These are phyloP conservation scores for Fusarium avenaceum DNA, from an alignment of 2,329 filamentous ascomycete species.

Conservation along the genomic window DNA sequence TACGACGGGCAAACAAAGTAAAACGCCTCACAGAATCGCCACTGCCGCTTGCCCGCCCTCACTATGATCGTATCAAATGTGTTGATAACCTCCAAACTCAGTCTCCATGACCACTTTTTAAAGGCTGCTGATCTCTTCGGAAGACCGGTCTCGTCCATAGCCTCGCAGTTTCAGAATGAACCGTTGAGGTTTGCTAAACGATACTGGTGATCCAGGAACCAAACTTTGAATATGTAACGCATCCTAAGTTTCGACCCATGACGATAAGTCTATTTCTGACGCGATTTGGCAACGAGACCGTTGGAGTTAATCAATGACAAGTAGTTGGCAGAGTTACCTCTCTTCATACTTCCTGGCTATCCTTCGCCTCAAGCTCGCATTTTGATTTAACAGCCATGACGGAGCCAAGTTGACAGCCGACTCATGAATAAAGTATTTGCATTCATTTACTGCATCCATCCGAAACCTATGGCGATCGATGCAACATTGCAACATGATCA, in stretches of 20 bases:
- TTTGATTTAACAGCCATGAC: background rate
- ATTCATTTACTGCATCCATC: background rate
- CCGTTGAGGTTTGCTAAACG: slow-evolving; percentile 27
- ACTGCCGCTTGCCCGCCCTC: background rate
- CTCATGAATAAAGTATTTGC: background rate
- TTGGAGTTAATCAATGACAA: background rate
- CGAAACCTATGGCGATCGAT: background rate
- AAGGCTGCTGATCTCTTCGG: background rate
- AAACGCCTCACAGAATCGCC: slow-evolving; percentile 17
- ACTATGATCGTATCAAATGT: background rate
- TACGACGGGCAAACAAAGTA: slow-evolving; percentile 11
- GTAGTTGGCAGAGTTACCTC: background rate
- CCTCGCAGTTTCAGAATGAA: slow-evolving; percentile 10
- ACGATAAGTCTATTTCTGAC: background rate
- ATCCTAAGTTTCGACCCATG: background rate
- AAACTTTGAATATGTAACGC: slow-evolving; percentile 12
- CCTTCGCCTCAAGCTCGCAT: background rate
- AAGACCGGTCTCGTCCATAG: background rate
- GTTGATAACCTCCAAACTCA: background rate
- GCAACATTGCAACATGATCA: background rate
- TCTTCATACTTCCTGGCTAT: background rate
- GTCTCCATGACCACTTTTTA: background rate
- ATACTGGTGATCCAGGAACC: slow-evolving; percentile 31
- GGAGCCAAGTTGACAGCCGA: background rate
- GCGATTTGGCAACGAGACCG: background rate